Conservation (phyloP, 106 monocot genomes). For the Allium cepa region DNA sequence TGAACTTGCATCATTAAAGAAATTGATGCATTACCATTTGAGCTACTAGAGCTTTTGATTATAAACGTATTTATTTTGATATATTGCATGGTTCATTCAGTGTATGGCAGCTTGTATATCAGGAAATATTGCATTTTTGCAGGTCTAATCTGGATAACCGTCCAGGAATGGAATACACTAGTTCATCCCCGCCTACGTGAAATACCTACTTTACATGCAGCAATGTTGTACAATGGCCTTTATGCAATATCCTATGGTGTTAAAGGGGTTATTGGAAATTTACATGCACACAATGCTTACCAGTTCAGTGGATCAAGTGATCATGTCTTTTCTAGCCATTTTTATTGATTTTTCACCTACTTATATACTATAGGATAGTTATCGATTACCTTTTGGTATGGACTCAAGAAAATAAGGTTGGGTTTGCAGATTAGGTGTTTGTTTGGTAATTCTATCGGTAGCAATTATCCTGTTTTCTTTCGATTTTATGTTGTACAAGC, state of each 20-base stretch:
- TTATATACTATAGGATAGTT: conserved; percentile 13
- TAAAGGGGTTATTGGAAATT: conserved; percentile 14
- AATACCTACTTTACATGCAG: conserved; percentile 9
- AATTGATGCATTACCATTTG: too few relatives aligned
- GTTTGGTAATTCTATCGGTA: neutral
- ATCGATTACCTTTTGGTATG: conserved; percentile 16
- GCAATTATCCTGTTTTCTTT: neutral
- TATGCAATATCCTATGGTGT: conserved; percentile 17
- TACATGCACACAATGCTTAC: conserved; percentile 18
- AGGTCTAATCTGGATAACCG: conserved; percentile 13
- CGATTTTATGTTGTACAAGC: conserved; percentile 2
- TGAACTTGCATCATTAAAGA: too few relatives aligned
- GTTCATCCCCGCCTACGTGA: conserved; percentile 1
- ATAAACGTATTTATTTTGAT: too few relatives aligned
- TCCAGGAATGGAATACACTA: conserved; percentile 9
- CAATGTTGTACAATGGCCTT: conserved; percentile 12
- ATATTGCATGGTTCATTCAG: too few relatives aligned
- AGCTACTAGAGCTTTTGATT: too few relatives aligned
- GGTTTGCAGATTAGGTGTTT: conserved; percentile 12
- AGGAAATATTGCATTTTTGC: too few relatives aligned
- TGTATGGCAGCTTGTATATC: too few relatives aligned
- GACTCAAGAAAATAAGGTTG: conserved; percentile 22
- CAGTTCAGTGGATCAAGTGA: conserved; percentile 8
- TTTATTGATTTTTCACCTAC: conserved; percentile 26
- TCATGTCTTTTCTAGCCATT: conserved; percentile 11